Conservation (phyloP, 140 eudicot species). For the Cichorium intybus region DNA sequence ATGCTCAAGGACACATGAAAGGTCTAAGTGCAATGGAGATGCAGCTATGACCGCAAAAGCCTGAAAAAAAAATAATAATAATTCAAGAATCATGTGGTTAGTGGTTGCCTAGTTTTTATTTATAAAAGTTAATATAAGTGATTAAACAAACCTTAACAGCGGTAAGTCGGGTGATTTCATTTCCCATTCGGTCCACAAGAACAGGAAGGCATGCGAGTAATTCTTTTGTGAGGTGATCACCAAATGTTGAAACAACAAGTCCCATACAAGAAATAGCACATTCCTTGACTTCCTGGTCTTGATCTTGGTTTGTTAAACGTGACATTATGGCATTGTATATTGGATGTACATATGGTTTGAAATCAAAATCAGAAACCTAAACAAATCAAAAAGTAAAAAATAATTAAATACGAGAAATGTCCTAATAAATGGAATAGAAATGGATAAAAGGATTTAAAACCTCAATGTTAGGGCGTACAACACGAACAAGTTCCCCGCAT, state of each 20-base stretch:
- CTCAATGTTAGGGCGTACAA: conserved; percentile 82
- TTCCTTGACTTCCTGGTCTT: conserved; percentile 99
- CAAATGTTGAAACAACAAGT: conserved; percentile 91
- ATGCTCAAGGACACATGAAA: conserved; percentile 87
- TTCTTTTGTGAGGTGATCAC: conserved; percentile 77
- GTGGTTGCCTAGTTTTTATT: conserved; percentile 10
- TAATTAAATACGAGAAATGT: background rate
- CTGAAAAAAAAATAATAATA: conserved; percentile 52
- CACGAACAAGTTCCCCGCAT: conserved; percentile 98
- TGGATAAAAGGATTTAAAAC: conserved; percentile 27
- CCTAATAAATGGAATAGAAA: background rate
- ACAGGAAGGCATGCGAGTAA: conserved; percentile 94
- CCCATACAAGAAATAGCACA: conserved; percentile 99
- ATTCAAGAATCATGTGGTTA: conserved; percentile 8
- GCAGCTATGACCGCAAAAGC: conserved; percentile 97
- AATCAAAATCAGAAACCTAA: conserved; percentile 73
- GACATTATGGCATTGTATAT: conserved; percentile 90
- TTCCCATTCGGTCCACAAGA: conserved; percentile 98
- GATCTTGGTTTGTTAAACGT: conserved; percentile 98
- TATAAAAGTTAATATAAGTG: background rate
- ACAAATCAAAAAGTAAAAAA: conserved; percentile 4
- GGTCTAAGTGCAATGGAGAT: conserved; percentile 83
- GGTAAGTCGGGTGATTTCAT: conserved; percentile 96
- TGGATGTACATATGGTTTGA: conserved; percentile 89
- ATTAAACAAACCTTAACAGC: conserved; percentile 80